These are phyloP conservation scores for Cystobasidium slooffiae DNA, from an alignment of 1,284 basidiomycete species.

Conservation along the genomic window DNA sequence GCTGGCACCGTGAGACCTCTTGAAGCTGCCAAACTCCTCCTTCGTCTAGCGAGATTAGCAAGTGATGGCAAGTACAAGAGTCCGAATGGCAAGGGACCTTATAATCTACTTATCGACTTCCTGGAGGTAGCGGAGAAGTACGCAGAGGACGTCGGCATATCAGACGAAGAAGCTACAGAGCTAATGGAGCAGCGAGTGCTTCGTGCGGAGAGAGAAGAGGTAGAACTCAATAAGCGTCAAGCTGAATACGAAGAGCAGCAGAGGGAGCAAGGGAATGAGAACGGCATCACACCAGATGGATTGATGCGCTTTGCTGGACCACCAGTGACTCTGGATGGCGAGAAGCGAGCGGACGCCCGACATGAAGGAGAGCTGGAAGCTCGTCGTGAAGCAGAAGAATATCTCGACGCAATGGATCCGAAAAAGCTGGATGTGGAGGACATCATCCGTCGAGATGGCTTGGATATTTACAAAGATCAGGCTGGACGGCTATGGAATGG, in stretches of 20 bases:
- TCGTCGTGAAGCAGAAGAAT: slow-evolving; percentile 65
- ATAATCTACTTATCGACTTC: slow-evolving; percentile 91
- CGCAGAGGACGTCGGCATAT: slow-evolving; percentile 89
- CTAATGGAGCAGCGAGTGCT: slow-evolving; percentile 41
- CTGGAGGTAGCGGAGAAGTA: slow-evolving; percentile 88
- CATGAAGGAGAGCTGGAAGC: slow-evolving; percentile 63
- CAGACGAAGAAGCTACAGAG: slow-evolving; percentile 67
- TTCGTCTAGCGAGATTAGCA: slow-evolving; percentile 81
- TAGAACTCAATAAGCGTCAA: slow-evolving; percentile 34
- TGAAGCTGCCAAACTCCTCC: slow-evolving; percentile 88
- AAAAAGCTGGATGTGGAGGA: slow-evolving; percentile 83
- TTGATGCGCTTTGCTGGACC: slow-evolving; percentile 77
- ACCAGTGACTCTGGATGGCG: slow-evolving; percentile 58
- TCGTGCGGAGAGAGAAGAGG: slow-evolving; percentile 50
- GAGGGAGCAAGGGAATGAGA: not conserved
- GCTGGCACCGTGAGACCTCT: slow-evolving; percentile 70
- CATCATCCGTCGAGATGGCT: slow-evolving; percentile 82
- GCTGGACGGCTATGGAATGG: slow-evolving; percentile 95
- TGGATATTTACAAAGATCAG: slow-evolving; percentile 91
- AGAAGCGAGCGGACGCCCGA: slow-evolving; percentile 51
- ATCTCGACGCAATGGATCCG: slow-evolving; percentile 75
- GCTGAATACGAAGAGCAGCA: slow-evolving; percentile 32
- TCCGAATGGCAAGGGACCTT: slow-evolving; percentile 92
- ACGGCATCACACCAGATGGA: slow-evolving; percentile 58
- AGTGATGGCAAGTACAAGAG: slow-evolving; percentile 80